Evolutionary conservation across 2,329 filamentous ascomycete species (phyloP).

Genomic region (Exserohilum turcica): DNA sequence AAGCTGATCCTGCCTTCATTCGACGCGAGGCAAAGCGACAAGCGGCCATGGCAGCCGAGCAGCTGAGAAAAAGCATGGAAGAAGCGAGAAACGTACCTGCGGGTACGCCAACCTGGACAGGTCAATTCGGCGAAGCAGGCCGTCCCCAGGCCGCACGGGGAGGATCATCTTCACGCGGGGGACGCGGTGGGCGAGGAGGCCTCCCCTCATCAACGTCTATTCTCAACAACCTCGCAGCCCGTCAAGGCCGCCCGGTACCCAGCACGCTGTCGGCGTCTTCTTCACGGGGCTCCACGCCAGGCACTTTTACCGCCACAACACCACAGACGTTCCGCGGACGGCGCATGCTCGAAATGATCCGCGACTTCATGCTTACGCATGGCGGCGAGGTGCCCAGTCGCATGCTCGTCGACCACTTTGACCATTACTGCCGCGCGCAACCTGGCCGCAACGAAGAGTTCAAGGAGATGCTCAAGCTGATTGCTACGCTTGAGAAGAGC

Average conservation of each 20-base stretch:
- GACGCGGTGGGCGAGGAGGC: slow-evolving; percentile 46
- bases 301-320: slow-evolving; percentile 20
- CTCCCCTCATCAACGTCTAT: slow-evolving; percentile 51
- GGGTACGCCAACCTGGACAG: slow-evolving; percentile 93
- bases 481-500: slow-evolving; percentile 71
- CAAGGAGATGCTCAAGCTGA: slow-evolving; percentile 75
- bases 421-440: slow-evolving; percentile 72
- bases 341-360: slow-evolving; percentile 63
- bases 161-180: slow-evolving; percentile 51
- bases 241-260: slow-evolving; percentile 43
- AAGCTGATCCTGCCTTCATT: slow-evolving; percentile 77
- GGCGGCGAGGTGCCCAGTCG: slow-evolving; percentile 81
- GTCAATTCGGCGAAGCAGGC: slow-evolving; percentile 77
- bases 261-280: slow-evolving; percentile 19
- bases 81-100: slow-evolving; percentile 74
- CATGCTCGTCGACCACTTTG: slow-evolving; percentile 88
- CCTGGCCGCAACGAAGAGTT: slow-evolving; percentile 74
- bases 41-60: slow-evolving; percentile 75
- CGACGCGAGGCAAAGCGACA: slow-evolving; percentile 80
- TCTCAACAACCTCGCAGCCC: slow-evolving; percentile 50
- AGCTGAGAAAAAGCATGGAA: slow-evolving; percentile 74
- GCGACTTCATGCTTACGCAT: slow-evolving; percentile 76
- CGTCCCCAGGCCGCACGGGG: slow-evolving; percentile 54
- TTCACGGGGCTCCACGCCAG: slow-evolving; percentile 38
- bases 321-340: slow-evolving; percentile 40